Evolutionary conservation across 1,139 yeast species (phyloP).

Genomic region (Debaryomyces psychrophilus): DNA sequence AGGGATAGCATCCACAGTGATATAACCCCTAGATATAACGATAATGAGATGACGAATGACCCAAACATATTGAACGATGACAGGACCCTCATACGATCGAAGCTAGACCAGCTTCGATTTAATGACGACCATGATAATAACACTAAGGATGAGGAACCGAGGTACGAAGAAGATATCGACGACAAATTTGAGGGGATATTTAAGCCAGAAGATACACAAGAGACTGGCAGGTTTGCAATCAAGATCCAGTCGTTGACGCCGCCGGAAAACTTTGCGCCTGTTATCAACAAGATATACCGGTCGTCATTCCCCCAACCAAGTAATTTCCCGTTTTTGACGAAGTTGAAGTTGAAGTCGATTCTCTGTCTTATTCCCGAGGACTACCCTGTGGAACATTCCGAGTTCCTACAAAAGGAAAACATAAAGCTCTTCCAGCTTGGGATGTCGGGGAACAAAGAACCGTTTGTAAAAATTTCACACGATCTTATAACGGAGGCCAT

Average conservation of each 20-base stretch:
- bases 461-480: constrained; percentile 83
- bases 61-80: constrained; percentile 21
- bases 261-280: constrained; percentile 94
- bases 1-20: constrained; percentile 7
- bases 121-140: constrained; percentile 27
- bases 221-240: constrained; percentile 16
- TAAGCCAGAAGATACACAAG: constrained; percentile 26
- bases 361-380: constrained; percentile 89
- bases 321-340: constrained; percentile 70
- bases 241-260: constrained; percentile 45
- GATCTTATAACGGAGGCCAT: constrained; percentile 79
- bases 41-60: constrained; percentile 16
- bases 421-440: constrained; percentile 85
- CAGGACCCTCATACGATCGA: constrained; percentile 38
- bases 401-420: constrained; percentile 60
- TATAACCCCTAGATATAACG: constrained; percentile 22
- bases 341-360: constrained; percentile 68
- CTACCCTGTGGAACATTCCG: constrained; percentile 75
- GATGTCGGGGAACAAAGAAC: constrained; percentile 94
- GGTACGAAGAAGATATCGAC: constrained; percentile 48
- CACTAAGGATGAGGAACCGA: constrained; percentile 22
- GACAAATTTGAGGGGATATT: constrained; percentile 41
- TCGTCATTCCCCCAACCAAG: constrained; percentile 87
- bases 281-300: constrained; percentile 77
- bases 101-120: constrained; percentile 30